These are phyloP conservation scores for Gossypium longicalyx DNA, from an alignment of 345 rosid species.

Conservation along the genomic window DNA sequence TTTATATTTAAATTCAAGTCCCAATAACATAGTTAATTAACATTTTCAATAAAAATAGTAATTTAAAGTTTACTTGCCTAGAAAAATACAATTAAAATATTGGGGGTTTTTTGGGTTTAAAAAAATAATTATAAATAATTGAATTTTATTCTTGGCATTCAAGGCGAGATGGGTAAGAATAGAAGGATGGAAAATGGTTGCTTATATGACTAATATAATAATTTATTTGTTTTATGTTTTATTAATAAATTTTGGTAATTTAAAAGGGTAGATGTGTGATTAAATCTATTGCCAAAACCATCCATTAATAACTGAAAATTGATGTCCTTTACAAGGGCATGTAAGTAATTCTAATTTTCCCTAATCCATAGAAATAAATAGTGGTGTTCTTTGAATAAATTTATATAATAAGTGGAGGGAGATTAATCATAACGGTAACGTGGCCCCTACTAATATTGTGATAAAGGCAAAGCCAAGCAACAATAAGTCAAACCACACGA, in stretches of 20 bases:
- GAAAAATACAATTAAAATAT: not conserved
- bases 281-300: not conserved
- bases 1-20: too few species aligned
- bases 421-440: constrained; percentile 42
- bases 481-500: constrained; percentile 20
- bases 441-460: constrained; percentile 29
- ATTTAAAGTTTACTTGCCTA: not conserved
- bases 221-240: not conserved
- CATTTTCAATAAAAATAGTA: not conserved
- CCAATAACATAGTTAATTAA: not conserved
- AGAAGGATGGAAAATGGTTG: not conserved
- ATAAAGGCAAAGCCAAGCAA: constrained; percentile 9
- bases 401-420: constrained; percentile 14
- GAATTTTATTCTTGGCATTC: not conserved
- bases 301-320: not conserved
- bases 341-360: not conserved
- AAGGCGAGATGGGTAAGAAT: not conserved
- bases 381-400: not conserved
- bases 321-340: not conserved
- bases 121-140: not conserved
- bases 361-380: not conserved
- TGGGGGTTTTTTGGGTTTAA: not conserved
- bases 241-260: not conserved
- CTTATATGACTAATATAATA: not conserved
- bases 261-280: not conserved